phyloP scores from a whole-genome alignment of 495 filamentous ascomycete genomes.

The Neurospora sp. region DNA sequence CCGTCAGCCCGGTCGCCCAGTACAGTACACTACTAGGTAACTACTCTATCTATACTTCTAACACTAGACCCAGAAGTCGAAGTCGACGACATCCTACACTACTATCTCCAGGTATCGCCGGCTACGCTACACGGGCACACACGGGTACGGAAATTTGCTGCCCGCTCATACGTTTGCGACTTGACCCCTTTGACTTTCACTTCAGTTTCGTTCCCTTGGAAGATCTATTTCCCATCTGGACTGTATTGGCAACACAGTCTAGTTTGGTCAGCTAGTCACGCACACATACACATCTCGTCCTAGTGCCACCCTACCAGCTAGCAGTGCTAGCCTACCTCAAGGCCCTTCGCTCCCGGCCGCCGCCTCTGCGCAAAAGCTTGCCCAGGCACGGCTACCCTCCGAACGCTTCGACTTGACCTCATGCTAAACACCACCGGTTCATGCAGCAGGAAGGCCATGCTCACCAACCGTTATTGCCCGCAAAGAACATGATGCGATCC shows the following conservation, averaged over 20 bases:
- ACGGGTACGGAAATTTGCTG: background rate
- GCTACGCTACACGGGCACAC: background rate
- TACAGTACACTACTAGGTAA: background rate
- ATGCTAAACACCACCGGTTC: conserved; percentile 25
- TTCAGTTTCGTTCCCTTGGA: background rate
- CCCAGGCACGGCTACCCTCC: background rate
- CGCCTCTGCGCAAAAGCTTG: background rate
- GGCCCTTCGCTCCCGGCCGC: background rate
- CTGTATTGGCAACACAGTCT: background rate
- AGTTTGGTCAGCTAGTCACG: background rate
- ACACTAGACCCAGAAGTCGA: background rate
- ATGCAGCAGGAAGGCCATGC: conserved; percentile 18
- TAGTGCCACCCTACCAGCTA: background rate
- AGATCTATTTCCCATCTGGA: background rate
- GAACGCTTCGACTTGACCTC: conserved; percentile 6
- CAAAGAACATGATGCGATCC: conserved; percentile 31
- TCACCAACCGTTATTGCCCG: conserved; percentile 7
- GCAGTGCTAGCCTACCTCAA: background rate
- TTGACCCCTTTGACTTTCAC: background rate
- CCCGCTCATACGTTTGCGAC: background rate
- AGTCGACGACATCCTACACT: background rate
- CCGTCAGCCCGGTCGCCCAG: background rate
- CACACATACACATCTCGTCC: background rate
- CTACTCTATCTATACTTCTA: background rate
- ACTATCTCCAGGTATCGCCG: background rate